These are phyloP conservation scores for Metschnikowia colocasiae DNA, from an alignment of 805 yeast species.

Conservation along the genomic window DNA sequence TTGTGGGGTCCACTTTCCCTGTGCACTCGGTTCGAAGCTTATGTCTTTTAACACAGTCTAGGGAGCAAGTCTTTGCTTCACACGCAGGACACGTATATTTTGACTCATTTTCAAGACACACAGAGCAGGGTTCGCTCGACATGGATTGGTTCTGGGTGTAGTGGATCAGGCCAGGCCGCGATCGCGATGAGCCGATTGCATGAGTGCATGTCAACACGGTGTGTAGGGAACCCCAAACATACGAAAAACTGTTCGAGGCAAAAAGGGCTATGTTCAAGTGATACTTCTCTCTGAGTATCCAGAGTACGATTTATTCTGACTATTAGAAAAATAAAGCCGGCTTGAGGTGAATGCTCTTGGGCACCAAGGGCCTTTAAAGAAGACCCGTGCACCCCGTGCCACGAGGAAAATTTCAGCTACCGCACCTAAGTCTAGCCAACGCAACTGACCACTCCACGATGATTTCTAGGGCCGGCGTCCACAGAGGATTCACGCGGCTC, in stretches of 20 bases:
- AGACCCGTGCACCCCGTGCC: slow-evolving; percentile 3
- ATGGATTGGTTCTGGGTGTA: slow-evolving; percentile 3
- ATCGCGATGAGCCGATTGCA: slow-evolving; percentile 2
- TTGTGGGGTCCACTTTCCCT: slow-evolving; percentile 61
- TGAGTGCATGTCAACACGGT: background rate
- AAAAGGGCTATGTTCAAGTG: no score
- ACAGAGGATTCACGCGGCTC: slow-evolving; percentile 16
- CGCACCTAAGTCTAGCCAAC: background rate
- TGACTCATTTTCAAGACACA: slow-evolving; percentile 35
- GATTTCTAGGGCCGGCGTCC: slow-evolving; percentile 10
- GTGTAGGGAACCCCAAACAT: background rate
- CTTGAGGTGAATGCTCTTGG: background rate
- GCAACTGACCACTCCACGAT: slow-evolving; percentile 4
- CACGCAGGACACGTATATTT: slow-evolving; percentile 87
- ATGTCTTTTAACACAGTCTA: slow-evolving; percentile 68
- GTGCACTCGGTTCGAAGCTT: slow-evolving; percentile 60
- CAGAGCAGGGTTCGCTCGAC: slow-evolving; percentile 25
- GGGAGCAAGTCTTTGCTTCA: slow-evolving; percentile 58
- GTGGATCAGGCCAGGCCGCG: background rate
- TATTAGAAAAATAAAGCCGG: background rate
- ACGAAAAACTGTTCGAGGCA: no score
- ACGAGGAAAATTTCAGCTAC: slow-evolving; percentile 3
- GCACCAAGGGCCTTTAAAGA: background rate
- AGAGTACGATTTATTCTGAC: background rate
- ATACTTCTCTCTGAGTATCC: no score